Evolutionary conservation across 345 rosid genomes (phyloP).

Genomic region (Dipteronia dyeriana): DNA sequence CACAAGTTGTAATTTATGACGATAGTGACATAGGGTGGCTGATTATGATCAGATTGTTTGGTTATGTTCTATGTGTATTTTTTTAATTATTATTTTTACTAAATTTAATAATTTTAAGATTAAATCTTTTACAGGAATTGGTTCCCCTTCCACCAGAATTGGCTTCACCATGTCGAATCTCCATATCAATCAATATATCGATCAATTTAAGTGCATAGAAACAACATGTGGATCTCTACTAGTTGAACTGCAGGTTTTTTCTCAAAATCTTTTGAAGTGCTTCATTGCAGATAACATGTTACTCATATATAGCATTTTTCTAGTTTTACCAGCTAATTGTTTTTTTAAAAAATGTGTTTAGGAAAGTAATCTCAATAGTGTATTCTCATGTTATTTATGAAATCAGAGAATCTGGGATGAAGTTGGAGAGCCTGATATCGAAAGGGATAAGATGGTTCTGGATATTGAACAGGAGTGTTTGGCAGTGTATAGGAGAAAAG

Average conservation of each 20-base stretch:
- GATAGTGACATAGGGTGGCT: background rate
- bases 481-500: constrained; percentile 48
- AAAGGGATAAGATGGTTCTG: constrained; percentile 48
- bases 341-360: background rate
- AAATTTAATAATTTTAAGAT: background rate
- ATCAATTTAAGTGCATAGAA: constrained; percentile 37
- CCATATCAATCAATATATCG: constrained; percentile 30
- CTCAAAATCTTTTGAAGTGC: background rate
- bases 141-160: background rate
- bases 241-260: constrained; percentile 51
- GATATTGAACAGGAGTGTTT: constrained; percentile 59
- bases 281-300: background rate
- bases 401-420: constrained; percentile 65
- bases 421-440: constrained; percentile 52
- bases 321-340: background rate
- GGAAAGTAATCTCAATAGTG: background rate
- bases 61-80: background rate
- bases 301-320: background rate
- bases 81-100: background rate
- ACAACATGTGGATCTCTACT: constrained; percentile 61
- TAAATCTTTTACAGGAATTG: background rate
- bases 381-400: background rate
- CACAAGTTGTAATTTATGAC: background rate
- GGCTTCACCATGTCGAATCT: constrained; percentile 32
- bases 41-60: background rate